Conservation (phyloP, 805 yeast genomes). For the Saccharomycopsis sp. region DNA sequence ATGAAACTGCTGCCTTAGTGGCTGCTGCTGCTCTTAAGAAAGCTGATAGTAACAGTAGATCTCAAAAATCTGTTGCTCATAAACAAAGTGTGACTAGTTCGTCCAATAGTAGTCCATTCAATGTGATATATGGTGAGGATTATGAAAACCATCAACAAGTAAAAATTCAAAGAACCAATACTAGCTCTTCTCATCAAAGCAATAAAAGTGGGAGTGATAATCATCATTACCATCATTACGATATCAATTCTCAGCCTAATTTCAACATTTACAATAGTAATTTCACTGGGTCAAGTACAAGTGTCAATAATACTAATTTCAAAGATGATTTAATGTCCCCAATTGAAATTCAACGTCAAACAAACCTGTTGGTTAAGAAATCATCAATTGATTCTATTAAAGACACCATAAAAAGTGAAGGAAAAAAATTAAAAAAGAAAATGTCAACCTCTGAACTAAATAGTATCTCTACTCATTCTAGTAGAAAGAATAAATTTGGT, state of each 20-base stretch:
- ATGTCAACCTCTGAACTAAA: constrained; percentile 1
- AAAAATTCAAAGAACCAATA: constrained; percentile 3
- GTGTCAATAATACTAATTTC: constrained; percentile 2
- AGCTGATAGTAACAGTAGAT: not conserved
- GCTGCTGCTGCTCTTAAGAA: constrained; percentile 2
- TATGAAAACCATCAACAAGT: not conserved
- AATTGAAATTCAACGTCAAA: constrained; percentile 13
- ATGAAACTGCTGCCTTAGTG: not conserved
- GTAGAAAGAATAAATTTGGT: not conserved
- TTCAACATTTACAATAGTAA: constrained; percentile 6
- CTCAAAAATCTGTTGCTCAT: constrained; percentile 2
- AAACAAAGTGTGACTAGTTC: constrained; percentile 6
- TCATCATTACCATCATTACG: no score
- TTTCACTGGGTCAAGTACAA: constrained; percentile 3
- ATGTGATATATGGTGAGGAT: constrained; percentile 14
- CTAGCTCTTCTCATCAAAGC: constrained; percentile 7
- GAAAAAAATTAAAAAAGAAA: constrained; percentile 10
- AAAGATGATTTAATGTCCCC: constrained; percentile 15
- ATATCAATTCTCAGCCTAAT: no score
- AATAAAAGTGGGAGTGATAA: constrained; percentile 1
- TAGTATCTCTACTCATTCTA: no score
- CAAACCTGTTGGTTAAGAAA: constrained; percentile 3
- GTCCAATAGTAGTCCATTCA: constrained; percentile 8
- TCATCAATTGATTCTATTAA: constrained; percentile 15
- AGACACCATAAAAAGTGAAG: constrained; percentile 13